Evolutionary conservation across 2,329 filamentous ascomycete genomes (phyloP), one percentile per base, ranked within the genome.

Genomic region (Xylariaceae sp.): DNA sequence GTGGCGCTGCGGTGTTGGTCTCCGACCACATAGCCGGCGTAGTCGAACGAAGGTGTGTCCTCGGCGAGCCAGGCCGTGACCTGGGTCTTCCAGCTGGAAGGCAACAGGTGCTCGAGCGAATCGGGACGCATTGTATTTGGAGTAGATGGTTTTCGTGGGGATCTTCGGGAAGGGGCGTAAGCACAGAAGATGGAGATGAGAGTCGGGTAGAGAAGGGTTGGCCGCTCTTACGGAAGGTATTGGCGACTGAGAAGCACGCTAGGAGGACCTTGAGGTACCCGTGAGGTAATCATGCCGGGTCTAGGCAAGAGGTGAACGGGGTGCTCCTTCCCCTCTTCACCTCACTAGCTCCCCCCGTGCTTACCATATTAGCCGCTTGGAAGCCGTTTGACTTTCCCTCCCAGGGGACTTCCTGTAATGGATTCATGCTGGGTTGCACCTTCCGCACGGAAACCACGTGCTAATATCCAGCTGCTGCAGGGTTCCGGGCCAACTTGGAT

Each of bases 31-130:
- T 96, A 99, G 61, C 94, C 94, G 69, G 90, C 94, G 73, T 96
- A 97, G 80, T 99, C 94, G 76, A 96, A 93, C 56, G 90, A 94
- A 3, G 94, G 94, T 2, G 92, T 95, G 77, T 99, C 94, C 77
- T 99, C 94, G 70, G 92, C 89, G 11, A 97, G 88, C 94, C 94
- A 99, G 69, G 83, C 77, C 23, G 87, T 83, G 64, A 97, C 85
- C 65, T 87, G 83, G 53, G 86, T 82, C 73, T 93, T 96, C 85
- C 91, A 97, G 64, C 87, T 89, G 18, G 87, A 83, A 0, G 93
- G 92, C 49, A 97, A 86, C 65, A 97, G 84, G 73, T 96, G 85
- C 69, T 77, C 77, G 55, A 81, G 76, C 53, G 72, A 71, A 73
- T 78, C 75, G 61, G 75, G 62, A 59, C 23, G 10, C 49, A 51